Percentiles rank a stretch among this genome's conserved stretches.
Conservation (phyloP, 176 grass and related monocot genomes). For the Pharus latifolius region DNA sequence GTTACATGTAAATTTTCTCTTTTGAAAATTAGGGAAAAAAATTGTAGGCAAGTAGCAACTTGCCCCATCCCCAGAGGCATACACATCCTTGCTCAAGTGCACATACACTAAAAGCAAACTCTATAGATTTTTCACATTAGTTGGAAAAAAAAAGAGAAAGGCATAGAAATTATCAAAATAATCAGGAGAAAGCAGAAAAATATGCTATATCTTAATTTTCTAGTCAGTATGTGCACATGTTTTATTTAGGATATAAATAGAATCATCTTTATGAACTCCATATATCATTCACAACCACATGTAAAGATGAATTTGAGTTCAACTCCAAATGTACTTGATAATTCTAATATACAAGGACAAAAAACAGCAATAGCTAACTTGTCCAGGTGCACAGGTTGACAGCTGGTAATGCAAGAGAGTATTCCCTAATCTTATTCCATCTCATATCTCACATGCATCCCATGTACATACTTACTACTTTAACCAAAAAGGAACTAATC, state of each 20-base stretch:
- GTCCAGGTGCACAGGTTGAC: too few species aligned
- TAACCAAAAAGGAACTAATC: background rate
- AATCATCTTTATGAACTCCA: too few species aligned
- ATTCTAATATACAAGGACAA: background rate
- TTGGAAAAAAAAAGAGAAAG: background rate
- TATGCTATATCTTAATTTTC: too few species aligned
- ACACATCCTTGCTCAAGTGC: background rate
- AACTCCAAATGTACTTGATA: too few species aligned
- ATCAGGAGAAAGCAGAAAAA: background rate
- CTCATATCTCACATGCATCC: background rate
- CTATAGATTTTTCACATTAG: background rate
- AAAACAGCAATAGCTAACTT: background rate
- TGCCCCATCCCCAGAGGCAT: background rate
- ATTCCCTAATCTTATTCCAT: background rate
- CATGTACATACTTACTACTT: background rate
- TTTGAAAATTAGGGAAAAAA: background rate
- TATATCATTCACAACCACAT: too few species aligned
- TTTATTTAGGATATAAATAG: background rate
- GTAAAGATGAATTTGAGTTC: too few species aligned
- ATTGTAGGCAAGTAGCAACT: background rate
- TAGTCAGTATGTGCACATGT: too few species aligned
- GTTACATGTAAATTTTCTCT: background rate
- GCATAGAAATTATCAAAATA: too few species aligned
- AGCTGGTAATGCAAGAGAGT: background rate
- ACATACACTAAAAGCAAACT: background rate